These are phyloP conservation scores for Sicyos edulis DNA, from an alignment of 306 rosid species.

Conservation along the genomic window DNA sequence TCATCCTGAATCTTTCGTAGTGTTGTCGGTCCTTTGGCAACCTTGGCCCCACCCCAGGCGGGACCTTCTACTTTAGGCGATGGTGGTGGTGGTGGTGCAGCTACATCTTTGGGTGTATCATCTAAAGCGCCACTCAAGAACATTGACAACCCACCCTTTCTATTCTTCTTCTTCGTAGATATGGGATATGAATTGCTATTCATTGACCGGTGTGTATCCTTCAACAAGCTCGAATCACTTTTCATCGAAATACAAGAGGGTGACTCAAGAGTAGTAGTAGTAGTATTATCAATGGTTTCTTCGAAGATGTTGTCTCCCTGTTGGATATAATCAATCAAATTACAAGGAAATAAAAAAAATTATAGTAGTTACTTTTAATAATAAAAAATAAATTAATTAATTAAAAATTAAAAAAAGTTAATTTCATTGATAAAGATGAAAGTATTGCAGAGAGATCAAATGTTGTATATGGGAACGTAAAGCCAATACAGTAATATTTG, in stretches of 20 bases:
- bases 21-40: conserved; percentile 52
- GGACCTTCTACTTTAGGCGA: conserved; percentile 64
- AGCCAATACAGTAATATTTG: not conserved
- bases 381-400: no score
- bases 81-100: conserved; percentile 36
- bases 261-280: conserved; percentile 28
- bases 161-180: conserved; percentile 68
- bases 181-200: conserved; percentile 31
- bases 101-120: conserved; percentile 43
- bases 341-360: not conserved
- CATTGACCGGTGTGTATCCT: conserved; percentile 30
- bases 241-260: conserved; percentile 33
- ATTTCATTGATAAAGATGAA: no score
- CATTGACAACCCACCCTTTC: conserved; percentile 94
- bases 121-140: conserved; percentile 95
- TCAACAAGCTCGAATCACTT: conserved; percentile 21
- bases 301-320: conserved; percentile 48
- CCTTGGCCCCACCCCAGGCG: conserved; percentile 92
- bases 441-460: no score
- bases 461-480: no score
- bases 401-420: no score
- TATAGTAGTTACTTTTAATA: no score
- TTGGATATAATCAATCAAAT: conserved; percentile 19
- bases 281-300: conserved; percentile 26
- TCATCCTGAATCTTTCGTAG: conserved; percentile 85